phyloP scores from a whole-genome alignment of 805 yeast species.

The Candida succiphila region DNA sequence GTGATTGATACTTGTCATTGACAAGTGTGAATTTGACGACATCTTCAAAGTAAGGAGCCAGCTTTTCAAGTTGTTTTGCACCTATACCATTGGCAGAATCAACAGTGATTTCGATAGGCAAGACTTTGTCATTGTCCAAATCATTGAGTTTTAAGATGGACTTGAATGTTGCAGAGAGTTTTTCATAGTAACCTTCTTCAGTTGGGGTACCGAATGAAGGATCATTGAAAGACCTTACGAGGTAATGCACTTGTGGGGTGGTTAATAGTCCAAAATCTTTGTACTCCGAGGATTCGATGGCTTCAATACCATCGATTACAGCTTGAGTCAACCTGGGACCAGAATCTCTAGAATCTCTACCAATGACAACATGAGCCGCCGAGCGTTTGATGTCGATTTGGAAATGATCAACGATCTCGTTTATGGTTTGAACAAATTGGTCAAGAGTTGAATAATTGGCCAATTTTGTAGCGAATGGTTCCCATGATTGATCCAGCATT shows the following conservation, averaged over 20 bases:
- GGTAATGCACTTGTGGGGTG: constrained; percentile 90
- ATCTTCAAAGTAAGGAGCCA: constrained; percentile 29
- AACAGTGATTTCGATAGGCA: constrained; percentile 41
- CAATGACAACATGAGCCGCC: constrained; percentile 49
- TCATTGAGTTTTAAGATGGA: constrained; percentile 26
- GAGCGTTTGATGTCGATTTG: constrained; percentile 34
- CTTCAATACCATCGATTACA: constrained; percentile 50
- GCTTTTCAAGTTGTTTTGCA: constrained; percentile 53
- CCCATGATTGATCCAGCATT: constrained; percentile 84
- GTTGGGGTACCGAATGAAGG: constrained; percentile 46
- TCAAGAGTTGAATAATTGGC: constrained; percentile 57
- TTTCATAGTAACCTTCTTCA: constrained; percentile 61
- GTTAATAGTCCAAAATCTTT: constrained; percentile 65
- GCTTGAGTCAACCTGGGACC: constrained; percentile 57
- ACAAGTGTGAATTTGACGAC: constrained; percentile 33
- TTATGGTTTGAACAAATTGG: constrained; percentile 30
- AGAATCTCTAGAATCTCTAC: constrained; percentile 82
- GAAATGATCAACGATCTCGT: constrained; percentile 26
- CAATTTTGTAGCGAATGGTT: constrained; percentile 61
- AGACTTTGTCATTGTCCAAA: constrained; percentile 6
- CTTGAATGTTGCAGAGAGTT: constrained; percentile 45
- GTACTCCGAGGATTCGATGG: constrained; percentile 35
- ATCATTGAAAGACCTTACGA: constrained; percentile 69
- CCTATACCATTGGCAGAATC: constrained; percentile 99
- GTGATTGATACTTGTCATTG: constrained; percentile 44